Percentiles rank a stretch among this genome's conserved stretches.
Conservation (phyloP, 2,329 filamentous ascomycete species). For the Keithomyces neogunnii region DNA sequence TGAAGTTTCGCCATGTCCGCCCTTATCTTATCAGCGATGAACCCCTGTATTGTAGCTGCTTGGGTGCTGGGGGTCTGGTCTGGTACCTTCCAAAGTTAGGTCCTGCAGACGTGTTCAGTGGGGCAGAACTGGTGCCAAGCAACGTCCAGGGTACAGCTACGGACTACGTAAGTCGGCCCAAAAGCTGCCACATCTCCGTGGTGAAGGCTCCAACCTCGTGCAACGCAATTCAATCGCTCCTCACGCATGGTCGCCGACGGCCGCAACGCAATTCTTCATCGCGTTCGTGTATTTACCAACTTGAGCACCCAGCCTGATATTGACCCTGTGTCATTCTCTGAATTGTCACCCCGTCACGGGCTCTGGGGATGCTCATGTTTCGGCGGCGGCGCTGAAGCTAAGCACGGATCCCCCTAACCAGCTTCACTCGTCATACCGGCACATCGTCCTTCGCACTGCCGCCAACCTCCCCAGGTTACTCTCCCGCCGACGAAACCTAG, state of each 20-base stretch:
- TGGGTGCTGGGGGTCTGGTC: too few relatives aligned
- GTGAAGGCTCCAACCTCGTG: not conserved
- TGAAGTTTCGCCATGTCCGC: too few relatives aligned
- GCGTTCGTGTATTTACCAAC: too few relatives aligned
- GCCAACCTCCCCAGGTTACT: not conserved
- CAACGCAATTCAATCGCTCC: not conserved
- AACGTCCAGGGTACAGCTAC: too few relatives aligned
- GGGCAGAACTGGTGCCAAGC: too few relatives aligned
- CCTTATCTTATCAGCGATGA: too few relatives aligned
- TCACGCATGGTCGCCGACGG: not conserved
- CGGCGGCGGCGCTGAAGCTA: not conserved
- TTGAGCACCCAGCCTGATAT: too few relatives aligned
- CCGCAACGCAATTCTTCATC: not conserved
- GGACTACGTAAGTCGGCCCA: not conserved
- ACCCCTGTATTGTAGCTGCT: too few relatives aligned
- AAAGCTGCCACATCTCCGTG: slow-evolving; percentile 2
- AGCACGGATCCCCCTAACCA: not conserved
- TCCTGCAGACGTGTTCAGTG: too few relatives aligned
- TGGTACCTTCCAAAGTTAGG: too few relatives aligned
- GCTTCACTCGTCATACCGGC: not conserved
- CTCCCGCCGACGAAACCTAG: not conserved
- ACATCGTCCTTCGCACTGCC: not conserved
- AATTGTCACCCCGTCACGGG: not conserved
- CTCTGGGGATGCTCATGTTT: not conserved
- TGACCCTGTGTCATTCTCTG: too few relatives aligned